Evolutionary conservation across 176 grass and related monocot species (phyloP).

Genomic region (Rhynchospora tenuis): DNA sequence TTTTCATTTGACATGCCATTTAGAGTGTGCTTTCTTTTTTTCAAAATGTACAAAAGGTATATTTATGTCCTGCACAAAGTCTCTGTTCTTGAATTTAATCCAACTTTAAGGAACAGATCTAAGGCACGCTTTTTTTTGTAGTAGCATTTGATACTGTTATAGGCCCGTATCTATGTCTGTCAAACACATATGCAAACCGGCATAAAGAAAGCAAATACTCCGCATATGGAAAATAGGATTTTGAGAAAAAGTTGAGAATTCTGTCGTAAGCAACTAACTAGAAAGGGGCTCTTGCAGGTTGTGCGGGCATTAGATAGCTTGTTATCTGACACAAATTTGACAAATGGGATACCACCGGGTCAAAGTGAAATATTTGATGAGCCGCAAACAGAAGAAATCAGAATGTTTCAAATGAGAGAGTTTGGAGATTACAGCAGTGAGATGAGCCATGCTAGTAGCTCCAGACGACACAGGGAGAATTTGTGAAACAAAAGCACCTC

Average conservation of each 20-base stretch:
- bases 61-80: not conserved
- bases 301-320: conserved; percentile 93
- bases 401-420: conserved; percentile 84
- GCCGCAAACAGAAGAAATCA: conserved; percentile 82
- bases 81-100: not conserved
- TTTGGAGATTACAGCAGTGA: conserved; percentile 70
- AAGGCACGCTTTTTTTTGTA: not conserved
- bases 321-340: conserved; percentile 72
- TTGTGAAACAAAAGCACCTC: conserved; percentile 35
- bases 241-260: not conserved
- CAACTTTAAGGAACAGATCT: not conserved
- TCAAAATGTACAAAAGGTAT: not conserved
- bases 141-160: too few relatives aligned
- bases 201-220: too few relatives aligned
- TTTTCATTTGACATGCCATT: not conserved
- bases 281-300: conserved; percentile 42
- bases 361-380: conserved; percentile 80
- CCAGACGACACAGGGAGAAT: conserved; percentile 36
- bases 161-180: too few relatives aligned
- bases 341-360: conserved; percentile 75
- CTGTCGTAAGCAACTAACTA: not conserved
- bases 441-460: conserved; percentile 57
- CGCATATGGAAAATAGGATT: not conserved
- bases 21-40: not conserved
- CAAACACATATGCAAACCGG: too few relatives aligned